Evolutionary conservation across 2,329 filamentous ascomycete species (phyloP).

Genomic region (Aspergillus fijiensis): DNA sequence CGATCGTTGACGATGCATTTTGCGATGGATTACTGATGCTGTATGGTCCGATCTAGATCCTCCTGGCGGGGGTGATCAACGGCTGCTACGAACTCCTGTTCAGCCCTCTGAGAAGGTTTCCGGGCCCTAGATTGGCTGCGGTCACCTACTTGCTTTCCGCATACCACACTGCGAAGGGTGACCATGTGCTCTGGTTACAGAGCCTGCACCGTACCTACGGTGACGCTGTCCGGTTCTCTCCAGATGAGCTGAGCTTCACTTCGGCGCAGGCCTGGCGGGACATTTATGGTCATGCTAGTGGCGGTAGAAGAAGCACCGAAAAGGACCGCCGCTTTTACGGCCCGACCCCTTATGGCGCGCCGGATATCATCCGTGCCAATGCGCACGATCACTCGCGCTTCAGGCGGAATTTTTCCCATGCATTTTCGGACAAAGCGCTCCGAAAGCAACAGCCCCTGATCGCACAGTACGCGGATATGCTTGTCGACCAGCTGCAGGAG

Average conservation of each 20-base stretch:
- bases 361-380: slow-evolving; percentile 29
- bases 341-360: slow-evolving; percentile 20
- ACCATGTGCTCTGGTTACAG: slow-evolving; percentile 16
- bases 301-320: slow-evolving; percentile 22
- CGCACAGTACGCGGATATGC: slow-evolving; percentile 29
- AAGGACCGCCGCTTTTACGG: slow-evolving; percentile 27
- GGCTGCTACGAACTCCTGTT: slow-evolving; percentile 12
- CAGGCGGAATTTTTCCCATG: slow-evolving; percentile 34
- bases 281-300: slow-evolving; percentile 36
- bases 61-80: background rate
- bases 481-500: slow-evolving; percentile 23
- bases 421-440: slow-evolving; percentile 38
- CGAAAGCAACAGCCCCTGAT: slow-evolving; percentile 36
- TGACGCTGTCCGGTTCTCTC: slow-evolving; percentile 40
- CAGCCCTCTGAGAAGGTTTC: slow-evolving; percentile 10
- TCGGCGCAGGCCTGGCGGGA: slow-evolving; percentile 32
- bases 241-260: slow-evolving; percentile 40
- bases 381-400: slow-evolving; percentile 31
- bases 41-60: background rate
- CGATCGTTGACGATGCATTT: no score
- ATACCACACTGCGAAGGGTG: slow-evolving; percentile 9
- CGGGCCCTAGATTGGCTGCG: slow-evolving; percentile 10
- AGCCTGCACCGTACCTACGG: slow-evolving; percentile 28
- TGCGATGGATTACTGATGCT: background rate
- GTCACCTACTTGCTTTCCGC: slow-evolving; percentile 4